These are phyloP conservation scores for Crithidia mellificae DNA, from an alignment of 208 protist species.

Conservation along the genomic window DNA sequence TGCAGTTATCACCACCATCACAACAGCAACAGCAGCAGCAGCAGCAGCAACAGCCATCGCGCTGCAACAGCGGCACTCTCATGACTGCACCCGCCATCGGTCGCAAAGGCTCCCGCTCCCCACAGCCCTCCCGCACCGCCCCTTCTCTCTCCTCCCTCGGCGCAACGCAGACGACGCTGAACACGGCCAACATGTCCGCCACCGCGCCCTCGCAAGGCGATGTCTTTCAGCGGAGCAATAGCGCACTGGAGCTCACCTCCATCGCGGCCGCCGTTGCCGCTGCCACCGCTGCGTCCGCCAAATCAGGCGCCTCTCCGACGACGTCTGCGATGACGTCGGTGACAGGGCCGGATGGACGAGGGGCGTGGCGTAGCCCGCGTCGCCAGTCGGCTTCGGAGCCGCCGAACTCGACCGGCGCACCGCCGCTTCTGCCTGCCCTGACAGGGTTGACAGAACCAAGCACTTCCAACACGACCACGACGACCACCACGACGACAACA, in stretches of 20 bases:
- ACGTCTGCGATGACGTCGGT: too few relatives aligned
- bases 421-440: too few relatives aligned
- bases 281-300: background rate
- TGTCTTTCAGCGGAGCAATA: slow-evolving; percentile 4
- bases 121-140: background rate
- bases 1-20: too few relatives aligned
- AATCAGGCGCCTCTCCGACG: background rate
- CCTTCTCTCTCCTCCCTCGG: slow-evolving; percentile 14
- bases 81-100: background rate
- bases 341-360: too few relatives aligned
- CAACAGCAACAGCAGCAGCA: too few relatives aligned
- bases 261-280: background rate
- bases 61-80: background rate
- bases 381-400: too few relatives aligned
- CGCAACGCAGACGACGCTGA: slow-evolving; percentile 1
- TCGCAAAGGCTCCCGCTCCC: slow-evolving; percentile 3
- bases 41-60: background rate
- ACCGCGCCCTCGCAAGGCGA: slow-evolving; percentile 7
- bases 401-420: too few relatives aligned
- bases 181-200: background rate
- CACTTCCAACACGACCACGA: too few relatives aligned
- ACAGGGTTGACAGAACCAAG: too few relatives aligned
- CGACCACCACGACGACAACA: too few relatives aligned
- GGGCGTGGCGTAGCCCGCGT: too few relatives aligned
- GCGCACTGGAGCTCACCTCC: slow-evolving; percentile 3